Conservation (phyloP, 306 rosid species). For the Lagenaria siceraria region DNA sequence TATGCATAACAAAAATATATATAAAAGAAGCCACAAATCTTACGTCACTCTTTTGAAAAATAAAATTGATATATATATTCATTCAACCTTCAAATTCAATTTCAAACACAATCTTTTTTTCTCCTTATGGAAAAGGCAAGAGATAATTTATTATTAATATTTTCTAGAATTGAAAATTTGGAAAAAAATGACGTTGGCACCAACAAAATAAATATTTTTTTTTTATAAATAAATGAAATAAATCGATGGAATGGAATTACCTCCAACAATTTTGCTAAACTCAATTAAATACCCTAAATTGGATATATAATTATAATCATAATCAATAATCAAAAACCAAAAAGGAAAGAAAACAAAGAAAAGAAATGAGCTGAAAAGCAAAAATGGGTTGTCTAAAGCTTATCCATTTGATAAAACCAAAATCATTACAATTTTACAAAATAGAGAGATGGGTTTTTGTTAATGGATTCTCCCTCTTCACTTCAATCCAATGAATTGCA, state of each 20-base stretch:
- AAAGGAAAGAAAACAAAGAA: not conserved
- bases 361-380: not conserved
- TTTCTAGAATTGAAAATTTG: too few species aligned
- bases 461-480: not conserved
- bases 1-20: too few species aligned
- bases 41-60: not conserved
- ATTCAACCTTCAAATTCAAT: too few species aligned
- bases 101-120: too few species aligned
- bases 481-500: constrained; percentile 2
- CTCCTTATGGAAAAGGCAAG: too few species aligned
- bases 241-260: not conserved
- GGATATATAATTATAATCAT: not conserved
- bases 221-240: not conserved
- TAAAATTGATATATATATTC: not conserved
- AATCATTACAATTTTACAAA: not conserved
- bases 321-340: not conserved
- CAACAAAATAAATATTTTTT: too few species aligned
- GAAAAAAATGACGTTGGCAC: too few species aligned
- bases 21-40: not conserved
- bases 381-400: not conserved
- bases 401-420: not conserved
- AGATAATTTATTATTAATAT: too few species aligned
- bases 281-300: not conserved
- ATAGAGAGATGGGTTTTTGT: not conserved
- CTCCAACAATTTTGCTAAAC: not conserved